A percentile compares a stretch with the other conserved stretches of the same genome.
These are phyloP conservation scores for Setomelanomma holmii DNA, from an alignment of 2,329 filamentous ascomycete genomes.

Conservation along the genomic window DNA sequence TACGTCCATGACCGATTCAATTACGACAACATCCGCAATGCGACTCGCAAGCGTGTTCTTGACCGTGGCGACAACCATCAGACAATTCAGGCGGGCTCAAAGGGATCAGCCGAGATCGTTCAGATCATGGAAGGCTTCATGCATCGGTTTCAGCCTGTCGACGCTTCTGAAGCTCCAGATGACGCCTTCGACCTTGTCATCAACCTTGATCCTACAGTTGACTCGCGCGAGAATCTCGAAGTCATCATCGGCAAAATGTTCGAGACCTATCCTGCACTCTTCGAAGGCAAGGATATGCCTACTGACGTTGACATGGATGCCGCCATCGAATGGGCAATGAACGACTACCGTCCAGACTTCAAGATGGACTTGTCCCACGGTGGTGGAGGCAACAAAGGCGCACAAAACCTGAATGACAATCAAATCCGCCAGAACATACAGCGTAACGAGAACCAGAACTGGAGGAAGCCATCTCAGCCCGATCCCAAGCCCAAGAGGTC, in stretches of 20 bases:
- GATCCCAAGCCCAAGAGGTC: conserved; percentile 57
- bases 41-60: conserved; percentile 81
- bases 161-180: conserved; percentile 73
- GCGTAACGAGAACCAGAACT: conserved; percentile 35
- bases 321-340: conserved; percentile 77
- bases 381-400: conserved; percentile 21
- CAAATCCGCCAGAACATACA: conserved; percentile 36
- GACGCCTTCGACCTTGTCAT: conserved; percentile 83
- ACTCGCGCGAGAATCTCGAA: conserved; percentile 88
- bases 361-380: conserved; percentile 74
- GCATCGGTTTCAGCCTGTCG: conserved; percentile 79
- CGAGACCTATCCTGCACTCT: conserved; percentile 76
- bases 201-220: conserved; percentile 76
- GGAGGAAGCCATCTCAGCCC: conserved; percentile 24
- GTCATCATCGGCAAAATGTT: conserved; percentile 75
- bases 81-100: conserved; percentile 87
- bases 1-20: conserved; percentile 78
- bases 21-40: conserved; percentile 73
- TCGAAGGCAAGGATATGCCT: conserved; percentile 69
- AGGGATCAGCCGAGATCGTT: conserved; percentile 75
- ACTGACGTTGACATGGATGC: conserved; percentile 75
- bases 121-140: conserved; percentile 97
- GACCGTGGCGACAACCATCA: conserved; percentile 94
- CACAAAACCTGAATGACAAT: conserved; percentile 45
- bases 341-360: conserved; percentile 77